Evolutionary conservation across 257 asterid genomes (phyloP).

Genomic region (Capsicum pubescens): DNA sequence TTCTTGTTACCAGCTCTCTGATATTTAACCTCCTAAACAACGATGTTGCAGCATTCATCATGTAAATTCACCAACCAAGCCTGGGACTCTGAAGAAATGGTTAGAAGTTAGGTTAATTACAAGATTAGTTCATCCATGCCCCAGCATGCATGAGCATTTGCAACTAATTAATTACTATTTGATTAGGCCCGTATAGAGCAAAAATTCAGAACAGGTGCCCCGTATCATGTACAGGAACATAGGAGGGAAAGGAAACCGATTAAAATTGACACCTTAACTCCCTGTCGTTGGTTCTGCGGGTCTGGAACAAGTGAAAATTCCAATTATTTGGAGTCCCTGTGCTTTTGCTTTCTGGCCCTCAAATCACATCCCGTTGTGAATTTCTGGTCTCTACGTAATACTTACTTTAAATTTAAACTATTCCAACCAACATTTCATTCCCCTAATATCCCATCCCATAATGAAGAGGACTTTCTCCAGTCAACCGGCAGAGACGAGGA

Average conservation of each 20-base stretch:
- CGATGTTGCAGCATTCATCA: constrained; percentile 38
- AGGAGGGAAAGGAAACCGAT: neutral
- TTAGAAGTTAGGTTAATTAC: neutral
- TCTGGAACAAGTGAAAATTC: neutral
- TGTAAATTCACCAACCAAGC: constrained; percentile 3
- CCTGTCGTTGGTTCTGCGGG: neutral
- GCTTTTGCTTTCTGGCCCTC: neutral
- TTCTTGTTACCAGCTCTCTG: constrained; percentile 56
- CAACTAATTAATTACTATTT: neutral
- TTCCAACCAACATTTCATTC: neutral
- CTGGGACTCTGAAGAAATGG: constrained; percentile 10
- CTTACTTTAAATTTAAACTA: neutral
- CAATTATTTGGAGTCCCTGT: neutral
- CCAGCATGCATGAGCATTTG: neutral
- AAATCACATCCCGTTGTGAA: neutral
- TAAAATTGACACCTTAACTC: neutral
- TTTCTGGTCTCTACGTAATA: neutral
- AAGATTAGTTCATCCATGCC: neutral
- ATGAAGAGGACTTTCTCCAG: neutral
- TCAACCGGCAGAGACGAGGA: neutral
- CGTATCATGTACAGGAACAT: neutral
- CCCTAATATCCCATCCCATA: neutral
- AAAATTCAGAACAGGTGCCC: neutral
- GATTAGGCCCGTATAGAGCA: neutral
- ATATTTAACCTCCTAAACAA: constrained; percentile 60